Evolutionary conservation across 2,329 filamentous ascomycete species (phyloP).

Genomic region (Westerdykella ornata): DNA sequence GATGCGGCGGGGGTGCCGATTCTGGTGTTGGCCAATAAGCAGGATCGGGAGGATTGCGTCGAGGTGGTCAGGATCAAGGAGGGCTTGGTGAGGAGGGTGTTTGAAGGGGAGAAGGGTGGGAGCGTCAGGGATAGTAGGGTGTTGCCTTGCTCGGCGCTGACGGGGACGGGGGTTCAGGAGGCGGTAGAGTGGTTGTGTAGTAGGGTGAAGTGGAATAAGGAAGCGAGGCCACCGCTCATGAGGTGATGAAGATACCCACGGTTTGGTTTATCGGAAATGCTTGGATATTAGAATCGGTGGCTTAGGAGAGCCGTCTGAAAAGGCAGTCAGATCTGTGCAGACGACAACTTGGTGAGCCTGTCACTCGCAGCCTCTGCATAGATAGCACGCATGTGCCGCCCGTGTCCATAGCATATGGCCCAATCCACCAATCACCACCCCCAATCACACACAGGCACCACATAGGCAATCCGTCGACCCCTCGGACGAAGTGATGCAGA

Average conservation of each 20-base stretch:
- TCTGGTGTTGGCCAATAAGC: conserved; percentile 91
- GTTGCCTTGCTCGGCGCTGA: conserved; percentile 84
- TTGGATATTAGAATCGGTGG: too few species aligned
- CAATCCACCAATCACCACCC: too few species aligned
- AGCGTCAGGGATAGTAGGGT: conserved; percentile 87
- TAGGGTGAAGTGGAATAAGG: conserved; percentile 93
- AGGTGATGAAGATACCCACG: conserved; percentile 48
- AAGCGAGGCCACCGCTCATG: conserved; percentile 86
- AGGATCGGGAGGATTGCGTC: conserved; percentile 93
- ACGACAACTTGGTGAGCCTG: too few species aligned
- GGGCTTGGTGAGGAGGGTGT: conserved; percentile 87
- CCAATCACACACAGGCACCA: not conserved
- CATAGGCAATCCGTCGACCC: not conserved
- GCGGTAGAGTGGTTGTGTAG: conserved; percentile 95
- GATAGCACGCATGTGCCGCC: too few species aligned
- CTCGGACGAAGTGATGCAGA: conserved; percentile 7
- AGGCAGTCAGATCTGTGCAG: too few species aligned
- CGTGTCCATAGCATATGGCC: too few species aligned
- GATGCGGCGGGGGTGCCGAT: conserved; percentile 89
- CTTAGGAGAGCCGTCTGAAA: too few species aligned
- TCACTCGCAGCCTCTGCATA: too few species aligned
- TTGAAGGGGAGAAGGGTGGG: conserved; percentile 84
- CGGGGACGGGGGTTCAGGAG: conserved; percentile 74
- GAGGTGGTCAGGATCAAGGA: conserved; percentile 98
- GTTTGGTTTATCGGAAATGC: too few species aligned